Base-by-base conservation (phyloP, 257 asterid species). In the Fraxinus pennsylvanica region DNA sequence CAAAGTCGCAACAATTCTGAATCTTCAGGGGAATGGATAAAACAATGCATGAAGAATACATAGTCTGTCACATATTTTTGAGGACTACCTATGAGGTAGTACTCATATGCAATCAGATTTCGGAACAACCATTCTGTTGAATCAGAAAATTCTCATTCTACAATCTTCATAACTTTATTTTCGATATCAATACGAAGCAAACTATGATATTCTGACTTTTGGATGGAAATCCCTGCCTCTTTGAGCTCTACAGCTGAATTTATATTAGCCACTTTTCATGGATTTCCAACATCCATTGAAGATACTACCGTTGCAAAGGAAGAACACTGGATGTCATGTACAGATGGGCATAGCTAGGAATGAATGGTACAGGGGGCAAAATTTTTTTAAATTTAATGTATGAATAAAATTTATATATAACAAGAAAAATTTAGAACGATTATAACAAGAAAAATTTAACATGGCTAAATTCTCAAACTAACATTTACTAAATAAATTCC, bases 221-320 rank as follows among this genome's bases (percentile, higher is more conserved):
- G 25, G 8, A 81, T 57, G 14, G 33, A 22, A 33, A 81, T 65
- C 43, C 81, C 75, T 2, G 74, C 84, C 65, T 81, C 54, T 50
- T 33, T 15, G 15, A 81, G 81, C 74, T 72, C 78, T 22, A 74
- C 38, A 22, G 81, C 57, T 1, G 81, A 76, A 36, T 36, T 2
- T 33, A 33, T 33, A 33, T 2, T 33, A 33, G 36, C 36, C 36
- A 33, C 36, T 33, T 33, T 3, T 3, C 36, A 3, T 33, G 36
- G 36, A 33, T 33, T 33, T 33, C 5, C 36, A 33, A 4, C 36
- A 33, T 33, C 5, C 5, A 33, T 33, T 5, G 36, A 0, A 33
- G 36, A 33, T 33, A 33, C 5, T 33, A 33, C 5, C 5, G 36
- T 33, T 33, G 36, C 36, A 33, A 33, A 3, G 5, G 36, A 33